phyloP scores from a whole-genome alignment of 2,329 filamentous ascomycete species.

The Cladophialophora yegresii region DNA sequence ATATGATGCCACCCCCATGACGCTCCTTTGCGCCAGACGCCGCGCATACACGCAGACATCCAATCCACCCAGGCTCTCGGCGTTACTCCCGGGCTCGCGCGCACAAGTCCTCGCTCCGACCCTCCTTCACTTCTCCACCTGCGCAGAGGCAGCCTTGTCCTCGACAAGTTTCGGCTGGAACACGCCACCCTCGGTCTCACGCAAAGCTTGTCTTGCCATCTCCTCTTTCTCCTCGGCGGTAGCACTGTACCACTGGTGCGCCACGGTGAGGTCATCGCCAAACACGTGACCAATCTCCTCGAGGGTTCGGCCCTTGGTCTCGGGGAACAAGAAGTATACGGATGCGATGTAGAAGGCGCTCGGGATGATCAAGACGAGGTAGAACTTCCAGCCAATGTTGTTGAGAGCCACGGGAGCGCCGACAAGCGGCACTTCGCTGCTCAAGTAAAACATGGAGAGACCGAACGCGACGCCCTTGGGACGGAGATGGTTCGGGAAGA shows the following conservation, averaged over 20 bases:
- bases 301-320: constrained; percentile 41
- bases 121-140: neutral
- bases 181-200: constrained; percentile 24
- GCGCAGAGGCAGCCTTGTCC: constrained; percentile 8
- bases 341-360: constrained; percentile 41
- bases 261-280: constrained; percentile 38
- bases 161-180: constrained; percentile 6
- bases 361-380: constrained; percentile 37
- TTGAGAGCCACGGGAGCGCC: constrained; percentile 40
- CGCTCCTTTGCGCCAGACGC: too few relatives aligned
- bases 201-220: constrained; percentile 22
- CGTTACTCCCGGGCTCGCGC: neutral
- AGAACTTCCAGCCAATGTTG: constrained; percentile 43
- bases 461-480: constrained; percentile 29
- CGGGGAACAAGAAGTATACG: constrained; percentile 40
- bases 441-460: constrained; percentile 27
- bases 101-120: neutral
- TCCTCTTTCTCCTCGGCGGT: constrained; percentile 37
- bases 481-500: constrained; percentile 33
- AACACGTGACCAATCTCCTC: constrained; percentile 41
- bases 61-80: too few relatives aligned
- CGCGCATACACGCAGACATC: too few relatives aligned
- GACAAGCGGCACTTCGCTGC: constrained; percentile 26
- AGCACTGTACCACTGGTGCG: constrained; percentile 36
- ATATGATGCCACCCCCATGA: too few relatives aligned